Percentiles rank a stretch among this genome's conserved stretches.
phyloP scores from a whole-genome alignment of 2,329 filamentous ascomycete genomes.

The Fusarium brevicatenulatum region DNA sequence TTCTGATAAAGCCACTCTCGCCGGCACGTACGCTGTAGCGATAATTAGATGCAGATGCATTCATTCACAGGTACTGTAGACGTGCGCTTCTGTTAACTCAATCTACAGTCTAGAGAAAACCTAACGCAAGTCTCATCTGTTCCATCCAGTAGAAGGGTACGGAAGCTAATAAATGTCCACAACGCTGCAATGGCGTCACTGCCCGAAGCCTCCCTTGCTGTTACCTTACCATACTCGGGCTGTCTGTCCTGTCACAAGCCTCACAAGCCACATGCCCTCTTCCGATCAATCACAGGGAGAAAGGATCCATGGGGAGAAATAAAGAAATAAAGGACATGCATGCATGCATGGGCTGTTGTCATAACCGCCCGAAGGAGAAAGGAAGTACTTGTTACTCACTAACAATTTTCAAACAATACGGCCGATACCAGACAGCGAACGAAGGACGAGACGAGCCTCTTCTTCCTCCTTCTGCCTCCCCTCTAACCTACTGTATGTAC shows the following conservation, averaged over 20 bases:
- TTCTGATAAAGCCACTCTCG: slow-evolving; percentile 25
- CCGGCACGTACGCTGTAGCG: neutral
- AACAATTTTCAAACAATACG: slow-evolving; percentile 40
- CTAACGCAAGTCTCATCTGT: slow-evolving; percentile 7
- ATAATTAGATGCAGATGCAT: neutral
- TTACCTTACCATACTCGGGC: neutral
- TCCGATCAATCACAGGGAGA: slow-evolving; percentile 11
- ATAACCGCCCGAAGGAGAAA: slow-evolving; percentile 29
- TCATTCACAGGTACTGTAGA: neutral
- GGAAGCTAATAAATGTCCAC: slow-evolving; percentile 8
- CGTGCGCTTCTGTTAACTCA: neutral
- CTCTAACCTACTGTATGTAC: neutral
- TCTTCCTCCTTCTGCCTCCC: slow-evolving; percentile 17
- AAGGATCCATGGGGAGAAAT: neutral
- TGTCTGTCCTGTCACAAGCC: slow-evolving; percentile 26
- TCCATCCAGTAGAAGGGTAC: slow-evolving; percentile 8
- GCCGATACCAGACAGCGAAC: neutral
- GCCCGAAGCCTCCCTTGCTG: slow-evolving; percentile 12
- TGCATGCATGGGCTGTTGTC: slow-evolving; percentile 22
- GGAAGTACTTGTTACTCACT: slow-evolving; percentile 38
- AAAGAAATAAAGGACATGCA: neutral
- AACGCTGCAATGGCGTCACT: slow-evolving; percentile 16
- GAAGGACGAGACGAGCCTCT: slow-evolving; percentile 23
- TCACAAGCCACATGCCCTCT: slow-evolving; percentile 34
- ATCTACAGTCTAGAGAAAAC: slow-evolving; percentile 6